Evolutionary conservation across 192 early-diverging fungal genomes (phyloP).

Genomic region (Podila verticillata): DNA sequence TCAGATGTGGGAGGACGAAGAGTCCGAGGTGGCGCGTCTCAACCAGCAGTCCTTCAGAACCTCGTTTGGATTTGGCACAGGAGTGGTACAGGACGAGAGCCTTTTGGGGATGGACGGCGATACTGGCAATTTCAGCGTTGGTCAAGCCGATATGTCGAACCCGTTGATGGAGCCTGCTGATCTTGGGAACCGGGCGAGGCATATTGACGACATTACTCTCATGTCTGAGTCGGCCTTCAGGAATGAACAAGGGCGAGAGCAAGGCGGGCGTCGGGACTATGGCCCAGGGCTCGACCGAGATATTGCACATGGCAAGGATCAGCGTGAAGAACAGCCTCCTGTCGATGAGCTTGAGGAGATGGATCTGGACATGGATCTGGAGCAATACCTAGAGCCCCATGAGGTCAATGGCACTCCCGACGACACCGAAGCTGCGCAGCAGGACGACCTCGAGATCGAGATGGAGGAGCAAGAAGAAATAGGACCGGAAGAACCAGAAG

Average conservation of each 20-base stretch:
- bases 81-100: background rate
- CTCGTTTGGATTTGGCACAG: constrained; percentile 16
- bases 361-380: background rate
- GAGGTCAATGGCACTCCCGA: constrained; percentile 17
- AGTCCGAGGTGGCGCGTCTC: constrained; percentile 5
- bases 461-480: background rate
- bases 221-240: background rate
- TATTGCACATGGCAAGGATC: background rate
- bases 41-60: background rate
- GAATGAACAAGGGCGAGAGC: constrained; percentile 3
- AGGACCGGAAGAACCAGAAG: background rate
- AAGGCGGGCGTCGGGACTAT: background rate
- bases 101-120: constrained; percentile 7
- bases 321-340: background rate
- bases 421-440: background rate
- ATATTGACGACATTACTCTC: constrained; percentile 25
- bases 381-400: constrained; percentile 8
- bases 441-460: background rate
- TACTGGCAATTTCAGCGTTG: constrained; percentile 9
- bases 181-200: background rate
- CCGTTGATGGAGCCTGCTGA: background rate
- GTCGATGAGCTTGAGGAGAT: background rate
- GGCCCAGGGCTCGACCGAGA: background rate
- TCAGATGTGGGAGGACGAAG: constrained; percentile 31
- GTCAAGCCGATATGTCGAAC: constrained; percentile 19